Percentiles rank a stretch among this genome's conserved stretches.
Evolutionary conservation across 345 rosid genomes (phyloP).

Genomic region (Draba incana): DNA sequence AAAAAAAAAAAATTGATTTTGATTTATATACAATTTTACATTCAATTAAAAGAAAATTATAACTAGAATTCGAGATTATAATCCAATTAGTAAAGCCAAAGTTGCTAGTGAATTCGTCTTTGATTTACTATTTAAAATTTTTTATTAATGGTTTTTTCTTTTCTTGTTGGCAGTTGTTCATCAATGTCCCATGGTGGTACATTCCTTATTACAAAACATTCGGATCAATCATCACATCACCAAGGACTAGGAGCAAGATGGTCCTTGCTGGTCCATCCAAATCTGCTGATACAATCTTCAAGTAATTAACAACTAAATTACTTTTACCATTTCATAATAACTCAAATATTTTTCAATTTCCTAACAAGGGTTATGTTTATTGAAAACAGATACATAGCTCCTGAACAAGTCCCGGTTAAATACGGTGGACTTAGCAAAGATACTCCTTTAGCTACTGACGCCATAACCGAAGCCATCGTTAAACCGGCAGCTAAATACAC

Average conservation of each 20-base stretch:
- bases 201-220: slow-evolving; percentile 76
- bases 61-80: not conserved
- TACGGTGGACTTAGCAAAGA: slow-evolving; percentile 72
- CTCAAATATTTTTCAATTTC: not conserved
- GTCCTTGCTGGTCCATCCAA: slow-evolving; percentile 82
- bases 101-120: slow-evolving; percentile 10
- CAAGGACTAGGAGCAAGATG: slow-evolving; percentile 93
- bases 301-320: slow-evolving; percentile 41
- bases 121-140: not conserved
- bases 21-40: too few relatives aligned
- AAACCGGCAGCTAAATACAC: slow-evolving; percentile 69
- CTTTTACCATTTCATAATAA: not conserved
- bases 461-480: slow-evolving; percentile 55
- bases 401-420: slow-evolving; percentile 67
- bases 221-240: slow-evolving; percentile 76
- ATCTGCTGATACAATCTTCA: slow-evolving; percentile 82
- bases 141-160: not conserved
- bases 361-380: not conserved
- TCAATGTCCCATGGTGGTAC: slow-evolving; percentile 99
- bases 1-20: too few relatives aligned
- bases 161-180: slow-evolving; percentile 59
- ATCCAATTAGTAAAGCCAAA: not conserved
- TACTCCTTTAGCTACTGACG: slow-evolving; percentile 49
- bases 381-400: slow-evolving; percentile 60
- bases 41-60: too few relatives aligned